These are phyloP conservation scores for Solanum etuberosum DNA, from an alignment of 257 asterid genomes.

Conservation along the genomic window DNA sequence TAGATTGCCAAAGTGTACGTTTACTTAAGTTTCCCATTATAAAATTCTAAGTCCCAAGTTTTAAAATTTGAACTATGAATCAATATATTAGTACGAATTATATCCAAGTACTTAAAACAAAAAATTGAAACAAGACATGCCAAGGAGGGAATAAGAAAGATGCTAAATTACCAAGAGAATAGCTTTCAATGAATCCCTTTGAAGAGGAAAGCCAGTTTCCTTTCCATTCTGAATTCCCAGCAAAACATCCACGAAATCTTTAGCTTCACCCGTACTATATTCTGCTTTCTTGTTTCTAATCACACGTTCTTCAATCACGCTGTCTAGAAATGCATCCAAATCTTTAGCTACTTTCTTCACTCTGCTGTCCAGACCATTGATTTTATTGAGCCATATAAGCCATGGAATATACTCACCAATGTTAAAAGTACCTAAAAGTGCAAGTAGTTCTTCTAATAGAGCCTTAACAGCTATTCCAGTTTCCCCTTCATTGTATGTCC, in stretches of 20 bases:
- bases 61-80: neutral
- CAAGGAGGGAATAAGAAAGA: neutral
- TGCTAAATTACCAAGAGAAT: conserved; percentile 15
- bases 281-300: neutral
- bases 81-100: neutral
- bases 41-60: neutral
- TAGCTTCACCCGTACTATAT: neutral
- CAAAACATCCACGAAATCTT: conserved; percentile 18
- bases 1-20: neutral
- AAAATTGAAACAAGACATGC: neutral
- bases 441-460: neutral
- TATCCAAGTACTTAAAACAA: neutral
- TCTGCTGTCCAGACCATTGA: conserved; percentile 15
- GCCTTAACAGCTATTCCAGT: conserved; percentile 9
- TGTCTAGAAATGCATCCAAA: conserved; percentile 22
- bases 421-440: conserved; percentile 7
- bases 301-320: conserved; percentile 7
- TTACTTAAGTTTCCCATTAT: neutral
- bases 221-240: conserved; percentile 11
- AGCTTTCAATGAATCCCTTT: conserved; percentile 26
- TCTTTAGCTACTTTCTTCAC: neutral
- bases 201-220: conserved; percentile 1
- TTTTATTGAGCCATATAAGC: conserved; percentile 20
- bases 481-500: conserved; percentile 15
- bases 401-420: conserved; percentile 34